Evolutionary conservation across 495 filamentous ascomycete species (phyloP), one percentile per base, ranked within the genome.

Genomic region (Parathielavia appendiculata): DNA sequence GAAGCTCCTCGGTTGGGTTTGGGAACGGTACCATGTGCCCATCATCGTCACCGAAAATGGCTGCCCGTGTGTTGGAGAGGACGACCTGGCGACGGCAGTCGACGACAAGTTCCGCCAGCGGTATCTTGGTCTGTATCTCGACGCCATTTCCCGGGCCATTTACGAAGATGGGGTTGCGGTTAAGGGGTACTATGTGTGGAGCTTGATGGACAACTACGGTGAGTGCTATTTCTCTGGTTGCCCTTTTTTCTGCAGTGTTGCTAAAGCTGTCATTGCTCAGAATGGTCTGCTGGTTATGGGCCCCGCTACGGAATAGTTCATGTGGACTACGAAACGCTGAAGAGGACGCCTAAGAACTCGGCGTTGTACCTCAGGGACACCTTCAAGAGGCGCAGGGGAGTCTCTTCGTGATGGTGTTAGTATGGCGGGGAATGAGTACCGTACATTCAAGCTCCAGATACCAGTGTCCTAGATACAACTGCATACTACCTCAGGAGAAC

Each of bases 41-140:
- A 77, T 79, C 41, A 77, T 73, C 51, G 66, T 79, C 14, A 79
- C 77, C 2, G 77, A 79, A 61, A 79, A 78, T 38, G 77, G 76
- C 11, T 76, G 75, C 8, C 75, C 73, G 2, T 63, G 73, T 9
- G 75, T 76, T 57, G 75, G 40, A 4, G 40, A 72, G 39, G 76
- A 79, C 56, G 62, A 61, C 17, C 66, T 64, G 0, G 67, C 68
- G 3, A 68, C 64, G 0, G 63, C 74, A 5, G 73, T 73, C 0
- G 17, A 51, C 30, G 49, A 51, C 30, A 51, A 14, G 16, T 51
- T 35, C 16, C 23, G 49, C 16, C 49, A 38, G 3, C 30, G 32
- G 2, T 51, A 51, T n/a, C 11, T 51, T 10, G 49, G 49, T 2
- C 11, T 51, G 49, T 51, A 51, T 20, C 49, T 51, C 0, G 49